These are phyloP conservation scores for Aureobasidium sp. DNA, from an alignment of 2,329 filamentous ascomycete species.

Conservation along the genomic window DNA sequence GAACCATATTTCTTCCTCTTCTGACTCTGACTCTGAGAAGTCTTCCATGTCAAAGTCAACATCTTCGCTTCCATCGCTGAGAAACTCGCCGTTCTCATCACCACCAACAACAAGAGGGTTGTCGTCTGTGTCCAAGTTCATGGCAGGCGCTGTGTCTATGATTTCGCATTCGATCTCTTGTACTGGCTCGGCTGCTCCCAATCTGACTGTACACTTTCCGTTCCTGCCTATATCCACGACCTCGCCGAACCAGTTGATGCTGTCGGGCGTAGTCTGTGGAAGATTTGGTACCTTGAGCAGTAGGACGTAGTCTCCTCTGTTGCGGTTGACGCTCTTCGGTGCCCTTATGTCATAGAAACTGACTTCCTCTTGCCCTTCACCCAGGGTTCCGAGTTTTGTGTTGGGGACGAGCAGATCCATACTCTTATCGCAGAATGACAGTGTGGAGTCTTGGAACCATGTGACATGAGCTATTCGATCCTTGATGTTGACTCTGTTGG, in stretches of 20 bases:
- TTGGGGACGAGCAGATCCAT: conserved; percentile 34
- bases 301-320: conserved; percentile 48
- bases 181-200: conserved; percentile 44
- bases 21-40: not conserved
- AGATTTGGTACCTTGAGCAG: conserved; percentile 28
- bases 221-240: conserved; percentile 49
- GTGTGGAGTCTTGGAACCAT: conserved; percentile 37
- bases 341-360: conserved; percentile 53
- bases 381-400: conserved; percentile 38
- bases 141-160: conserved; percentile 3
- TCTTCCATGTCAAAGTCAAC: conserved; percentile 4
- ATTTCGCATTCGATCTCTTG: conserved; percentile 37
- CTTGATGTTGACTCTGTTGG: conserved; percentile 49
- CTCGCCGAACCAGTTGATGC: conserved; percentile 49
- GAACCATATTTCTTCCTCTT: conserved; percentile 2
- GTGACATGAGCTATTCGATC: conserved; percentile 50
- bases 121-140: not conserved
- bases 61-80: conserved; percentile 7
- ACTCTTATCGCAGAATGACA: conserved; percentile 18
- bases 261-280: conserved; percentile 8
- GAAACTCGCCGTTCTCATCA: not conserved
- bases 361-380: conserved; percentile 42
- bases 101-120: not conserved
- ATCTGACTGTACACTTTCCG: conserved; percentile 47
- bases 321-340: conserved; percentile 42